phyloP scores from a whole-genome alignment of 2,329 filamentous ascomycete genomes.

The Neurospora crassa region DNA sequence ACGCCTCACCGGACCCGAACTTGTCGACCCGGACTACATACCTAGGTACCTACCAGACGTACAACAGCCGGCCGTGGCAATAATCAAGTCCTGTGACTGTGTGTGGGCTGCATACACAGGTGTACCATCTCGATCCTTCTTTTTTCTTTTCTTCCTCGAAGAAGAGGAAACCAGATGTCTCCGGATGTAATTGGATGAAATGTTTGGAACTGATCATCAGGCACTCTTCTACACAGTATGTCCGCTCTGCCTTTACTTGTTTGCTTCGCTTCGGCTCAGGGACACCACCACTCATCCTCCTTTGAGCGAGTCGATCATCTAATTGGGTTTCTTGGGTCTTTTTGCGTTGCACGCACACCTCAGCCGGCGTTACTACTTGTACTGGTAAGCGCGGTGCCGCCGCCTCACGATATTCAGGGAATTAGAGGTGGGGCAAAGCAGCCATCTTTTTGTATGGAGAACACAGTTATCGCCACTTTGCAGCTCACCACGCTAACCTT shows the following conservation, averaged over 20 bases:
- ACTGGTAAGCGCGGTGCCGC: no score
- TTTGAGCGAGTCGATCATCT: not conserved
- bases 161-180: not conserved
- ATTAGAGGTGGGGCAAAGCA: no score
- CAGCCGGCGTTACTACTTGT: no score
- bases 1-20: not conserved
- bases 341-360: no score
- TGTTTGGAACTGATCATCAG: not conserved
- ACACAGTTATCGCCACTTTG: no score
- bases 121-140: not conserved
- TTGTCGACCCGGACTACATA: not conserved
- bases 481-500: no score
- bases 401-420: no score
- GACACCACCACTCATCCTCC: not conserved
- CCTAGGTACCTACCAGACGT: not conserved
- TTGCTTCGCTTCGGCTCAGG: not conserved
- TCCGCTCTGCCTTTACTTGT: not conserved
- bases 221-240: not conserved
- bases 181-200: not conserved
- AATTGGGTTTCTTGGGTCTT: not conserved
- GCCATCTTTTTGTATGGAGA: no score
- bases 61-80: not conserved
- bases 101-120: not conserved
- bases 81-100: not conserved
- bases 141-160: not conserved